Evolutionary conservation across 2,329 filamentous ascomycete genomes (phyloP), one percentile per base, ranked within the genome.

Genomic region (Epicoccum sorghinum): DNA sequence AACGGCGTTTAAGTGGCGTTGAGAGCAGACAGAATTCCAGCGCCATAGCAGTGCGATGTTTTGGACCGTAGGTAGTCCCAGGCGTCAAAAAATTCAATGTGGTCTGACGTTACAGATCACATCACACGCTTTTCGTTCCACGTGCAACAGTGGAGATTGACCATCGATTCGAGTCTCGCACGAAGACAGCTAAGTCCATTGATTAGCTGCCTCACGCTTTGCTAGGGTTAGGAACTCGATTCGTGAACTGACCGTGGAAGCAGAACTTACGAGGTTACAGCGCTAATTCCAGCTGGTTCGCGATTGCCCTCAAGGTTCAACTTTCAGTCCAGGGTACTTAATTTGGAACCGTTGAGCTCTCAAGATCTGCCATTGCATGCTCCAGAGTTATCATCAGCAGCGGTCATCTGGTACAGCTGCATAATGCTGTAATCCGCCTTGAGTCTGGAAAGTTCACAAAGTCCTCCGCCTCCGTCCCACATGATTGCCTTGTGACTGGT

Each of bases 391-490:
- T 49, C 9, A 50, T 23, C 37, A 27, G n/a, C 38, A 10, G 7
- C 36, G 58, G 61, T 74, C 70, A 74, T 71, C 64, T 72, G 71
- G 70, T 60, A 51, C 48, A 39, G 57, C 41, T 53, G 52, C 54
- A 64, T 60, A 62, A 56, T 49, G 60, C 57, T 57, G 66, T 59
- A 58, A 30, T 59, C 52, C 43, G 47, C 56, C 55, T 55, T 58
- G 56, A 57, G 57, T 58, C 52, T 62, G 52, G 49, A 62, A 45
- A 62, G 29, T 57, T 43, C 39, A 57, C 44, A 40, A 55, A 56
- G 58, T 50, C 57, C 52, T 60, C 32, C 40, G 52, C 50, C 49
- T 50, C 14, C 30, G 42, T 46, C 48, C 53, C 70, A 67, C 65
- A 64, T 72, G 69, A 72, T 60, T 58, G 57, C 43, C 47, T 46